These are phyloP conservation scores for Volvariella volvacea DNA, from an alignment of 1,284 basidiomycete species.

Conservation along the genomic window DNA sequence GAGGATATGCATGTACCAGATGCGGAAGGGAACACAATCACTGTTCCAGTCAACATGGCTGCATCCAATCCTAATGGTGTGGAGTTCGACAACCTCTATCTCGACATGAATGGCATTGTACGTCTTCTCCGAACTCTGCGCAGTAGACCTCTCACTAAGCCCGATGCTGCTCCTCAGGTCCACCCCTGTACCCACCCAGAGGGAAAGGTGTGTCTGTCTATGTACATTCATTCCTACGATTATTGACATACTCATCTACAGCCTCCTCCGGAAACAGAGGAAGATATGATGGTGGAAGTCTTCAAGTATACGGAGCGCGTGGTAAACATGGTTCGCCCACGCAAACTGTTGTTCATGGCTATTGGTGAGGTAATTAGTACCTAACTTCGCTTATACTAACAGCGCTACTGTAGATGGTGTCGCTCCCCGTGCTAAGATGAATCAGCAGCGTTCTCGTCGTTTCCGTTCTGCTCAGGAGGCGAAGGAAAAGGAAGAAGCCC, in stretches of 20 bases:
- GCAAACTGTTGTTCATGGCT: conserved; percentile 96
- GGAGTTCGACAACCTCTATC: conserved; percentile 95
- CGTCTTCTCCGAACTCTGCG: conserved; percentile 11
- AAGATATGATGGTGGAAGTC: conserved; percentile 99
- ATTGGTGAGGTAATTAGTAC: conserved; percentile 54
- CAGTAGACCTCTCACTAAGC: background rate
- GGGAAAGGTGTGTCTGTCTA: conserved; percentile 60
- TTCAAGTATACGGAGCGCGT: conserved; percentile 97
- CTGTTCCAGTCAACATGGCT: conserved; percentile 80
- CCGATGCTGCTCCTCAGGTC: conserved; percentile 45
- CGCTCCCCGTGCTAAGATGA: conserved; percentile 98
- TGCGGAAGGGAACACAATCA: conserved; percentile 61
- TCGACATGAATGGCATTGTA: conserved; percentile 90
- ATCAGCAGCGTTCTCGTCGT: conserved; percentile 94
- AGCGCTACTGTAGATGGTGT: conserved; percentile 70
- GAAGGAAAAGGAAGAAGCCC: conserved; percentile 86
- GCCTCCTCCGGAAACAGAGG: conserved; percentile 95
- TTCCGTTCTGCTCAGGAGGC: conserved; percentile 96
- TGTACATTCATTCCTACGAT: conserved; percentile 3
- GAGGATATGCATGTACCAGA: conserved; percentile 65
- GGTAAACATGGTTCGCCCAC: conserved; percentile 94
- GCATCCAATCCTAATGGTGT: conserved; percentile 90
- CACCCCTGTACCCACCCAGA: conserved; percentile 99
- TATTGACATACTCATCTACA: conserved; percentile 19
- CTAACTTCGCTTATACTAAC: conserved; percentile 2